phyloP scores from a whole-genome alignment of 257 asterid species.

The Anisodus tanguticus region DNA sequence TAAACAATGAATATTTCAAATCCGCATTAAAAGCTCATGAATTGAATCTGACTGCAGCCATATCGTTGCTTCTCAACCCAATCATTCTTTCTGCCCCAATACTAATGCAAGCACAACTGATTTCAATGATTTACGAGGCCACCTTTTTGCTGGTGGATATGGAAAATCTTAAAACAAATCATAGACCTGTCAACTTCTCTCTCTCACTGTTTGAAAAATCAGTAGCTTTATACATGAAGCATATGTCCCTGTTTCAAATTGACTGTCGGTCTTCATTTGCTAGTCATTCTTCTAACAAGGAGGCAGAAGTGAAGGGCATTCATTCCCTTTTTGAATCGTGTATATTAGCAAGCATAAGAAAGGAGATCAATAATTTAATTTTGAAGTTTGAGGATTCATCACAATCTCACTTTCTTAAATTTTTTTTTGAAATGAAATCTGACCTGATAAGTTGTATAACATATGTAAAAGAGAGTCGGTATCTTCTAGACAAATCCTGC shows the following conservation, averaged over 20 bases:
- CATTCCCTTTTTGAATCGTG: conserved; percentile 54
- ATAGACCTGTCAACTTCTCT: conserved; percentile 48
- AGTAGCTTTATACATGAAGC: conserved; percentile 56
- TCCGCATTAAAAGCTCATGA: conserved; percentile 52
- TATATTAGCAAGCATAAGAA: conserved; percentile 50
- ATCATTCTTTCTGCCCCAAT: conserved; percentile 64
- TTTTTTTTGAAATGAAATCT: conserved; percentile 56
- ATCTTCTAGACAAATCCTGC: conserved; percentile 48
- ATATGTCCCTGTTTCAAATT: conserved; percentile 49
- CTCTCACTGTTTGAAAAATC: conserved; percentile 73
- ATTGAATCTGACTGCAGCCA: conserved; percentile 61
- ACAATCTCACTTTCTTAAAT: conserved; percentile 36
- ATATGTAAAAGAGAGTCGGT: conserved; percentile 65
- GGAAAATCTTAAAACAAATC: conserved; percentile 48
- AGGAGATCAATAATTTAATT: conserved; percentile 50
- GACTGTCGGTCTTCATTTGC: conserved; percentile 38
- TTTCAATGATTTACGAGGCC: conserved; percentile 69
- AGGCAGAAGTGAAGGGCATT: conserved; percentile 36
- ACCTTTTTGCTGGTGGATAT: conserved; percentile 35
- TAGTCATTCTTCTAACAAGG: conserved; percentile 35
- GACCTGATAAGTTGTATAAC: conserved; percentile 61
- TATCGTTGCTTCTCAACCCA: conserved; percentile 67
- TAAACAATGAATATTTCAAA: conserved; percentile 41
- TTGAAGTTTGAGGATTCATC: conserved; percentile 45
- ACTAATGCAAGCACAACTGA: conserved; percentile 65